phyloP scores from a whole-genome alignment of 805 yeast species.

The Kregervanrija fluxuum region DNA sequence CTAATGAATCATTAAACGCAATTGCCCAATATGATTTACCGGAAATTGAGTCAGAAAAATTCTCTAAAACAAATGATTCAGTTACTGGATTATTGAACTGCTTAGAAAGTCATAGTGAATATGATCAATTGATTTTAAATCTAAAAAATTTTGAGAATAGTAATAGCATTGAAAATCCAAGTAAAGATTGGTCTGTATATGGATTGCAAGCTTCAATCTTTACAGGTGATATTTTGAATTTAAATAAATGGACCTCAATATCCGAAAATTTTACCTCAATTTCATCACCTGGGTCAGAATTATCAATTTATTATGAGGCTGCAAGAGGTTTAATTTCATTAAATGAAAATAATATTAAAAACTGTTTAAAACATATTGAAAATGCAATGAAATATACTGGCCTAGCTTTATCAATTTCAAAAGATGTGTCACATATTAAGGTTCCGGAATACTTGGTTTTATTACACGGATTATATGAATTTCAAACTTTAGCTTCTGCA shows the following conservation, averaged over 20 bases:
- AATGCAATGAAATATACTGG: slow-evolving; percentile 57
- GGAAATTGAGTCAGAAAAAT: slow-evolving; percentile 11
- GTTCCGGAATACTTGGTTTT: slow-evolving; percentile 41
- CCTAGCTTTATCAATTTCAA: slow-evolving; percentile 41
- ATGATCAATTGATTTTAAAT: slow-evolving; percentile 53
- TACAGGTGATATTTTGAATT: slow-evolving; percentile 44
- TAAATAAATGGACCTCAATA: slow-evolving; percentile 52
- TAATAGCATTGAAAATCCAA: slow-evolving; percentile 23
- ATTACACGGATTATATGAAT: slow-evolving; percentile 56
- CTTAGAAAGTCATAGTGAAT: slow-evolving; percentile 67
- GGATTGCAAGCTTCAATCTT: slow-evolving; percentile 74
- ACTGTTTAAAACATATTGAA: slow-evolving; percentile 35
- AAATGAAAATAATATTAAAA: slow-evolving; percentile 24
- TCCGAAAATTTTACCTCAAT: slow-evolving; percentile 33
- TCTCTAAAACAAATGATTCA: slow-evolving; percentile 26
- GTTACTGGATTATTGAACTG: slow-evolving; percentile 59
- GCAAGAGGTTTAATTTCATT: slow-evolving; percentile 56
- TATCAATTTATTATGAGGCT: slow-evolving; percentile 51
- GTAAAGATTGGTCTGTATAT: slow-evolving; percentile 52
- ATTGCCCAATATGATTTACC: slow-evolving; percentile 36
- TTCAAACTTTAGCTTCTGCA: slow-evolving; percentile 32
- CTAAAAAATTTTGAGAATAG: slow-evolving; percentile 30
- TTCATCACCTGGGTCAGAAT: slow-evolving; percentile 41
- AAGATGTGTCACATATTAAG: slow-evolving; percentile 44
- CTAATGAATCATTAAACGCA: slow-evolving; percentile 76